Base-by-base conservation (phyloP, 805 yeast species). In the Spathaspora girioi region DNA sequence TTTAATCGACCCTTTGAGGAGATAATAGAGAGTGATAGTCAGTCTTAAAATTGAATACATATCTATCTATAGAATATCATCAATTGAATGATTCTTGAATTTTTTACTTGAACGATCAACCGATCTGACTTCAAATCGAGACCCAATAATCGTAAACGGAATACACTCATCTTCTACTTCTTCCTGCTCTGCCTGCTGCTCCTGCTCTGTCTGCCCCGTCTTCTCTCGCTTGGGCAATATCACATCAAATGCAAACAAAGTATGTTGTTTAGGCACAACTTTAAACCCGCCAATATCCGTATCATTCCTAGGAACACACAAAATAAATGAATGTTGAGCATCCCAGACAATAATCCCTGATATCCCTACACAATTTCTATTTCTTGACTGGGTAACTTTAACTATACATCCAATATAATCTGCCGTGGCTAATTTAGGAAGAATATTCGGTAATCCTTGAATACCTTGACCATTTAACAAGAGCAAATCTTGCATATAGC, bases 321-420 rank as follows among this genome's bases (percentile, higher is more conserved):
- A 60, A 2, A 89, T 77, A 61, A 89, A 86, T 53, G 80, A 78
- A 56, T 83, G 82, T 63, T 87, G 90, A 8, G 93, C 79, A 63
- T 91, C 97, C 87, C 94, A 88, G 1, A 89, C 70, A 1, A 91
- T 88, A 5, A 91, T 87, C 0, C 97, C 97, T 38, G 72, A 57
- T 31, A 77, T 59, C 0, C 94, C 96, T 7, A 85, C 74, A 50
- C 80, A 61, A 47, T 81, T 77, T 5, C 75, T 69, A 59, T 85
- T 86, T 18, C 69, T 67, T n/a, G 89, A 75, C 45, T 81, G 78
- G 2, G 74, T 59, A 0, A 91, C 91, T 12, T 74, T 75, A 12
- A 90, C 51, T 42, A 66, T 64, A n/a, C 94, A 80, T 2, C 97
- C 97, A 58, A 86, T 86, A 67, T 80, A 87, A 60, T 91, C 97